Evolutionary conservation across 2,329 filamentous ascomycete genomes (phyloP).

Genomic region (Trichoderma sp.): DNA sequence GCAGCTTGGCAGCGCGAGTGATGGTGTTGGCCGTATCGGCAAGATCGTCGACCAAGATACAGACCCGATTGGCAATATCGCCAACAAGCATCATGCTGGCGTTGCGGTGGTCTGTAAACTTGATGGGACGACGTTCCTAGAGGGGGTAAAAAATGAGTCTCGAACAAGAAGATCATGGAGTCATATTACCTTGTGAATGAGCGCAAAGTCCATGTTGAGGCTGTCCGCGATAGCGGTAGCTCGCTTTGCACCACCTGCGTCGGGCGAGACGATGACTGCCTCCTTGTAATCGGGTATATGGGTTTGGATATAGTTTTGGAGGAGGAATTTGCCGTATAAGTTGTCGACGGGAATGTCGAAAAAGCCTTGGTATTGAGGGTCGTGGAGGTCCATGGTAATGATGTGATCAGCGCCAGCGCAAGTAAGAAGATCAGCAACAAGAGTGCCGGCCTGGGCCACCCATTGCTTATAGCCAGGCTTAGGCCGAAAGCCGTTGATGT

Average conservation of each 20-base stretch:
- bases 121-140: conserved; percentile 83
- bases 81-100: conserved; percentile 95
- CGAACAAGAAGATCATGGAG: conserved; percentile 35
- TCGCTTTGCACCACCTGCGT: conserved; percentile 94
- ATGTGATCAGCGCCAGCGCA: conserved; percentile 96
- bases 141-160: conserved; percentile 41
- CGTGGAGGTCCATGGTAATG: conserved; percentile 96
- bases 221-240: conserved; percentile 93
- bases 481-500: conserved; percentile 62
- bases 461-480: conserved; percentile 97
- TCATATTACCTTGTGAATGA: conserved; percentile 82
- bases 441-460: conserved; percentile 94
- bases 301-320: conserved; percentile 70
- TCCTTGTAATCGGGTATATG: conserved; percentile 82
- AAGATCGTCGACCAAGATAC: conserved; percentile 91
- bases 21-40: conserved; percentile 97
- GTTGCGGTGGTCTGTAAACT: conserved; percentile 84
- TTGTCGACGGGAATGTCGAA: conserved; percentile 99
- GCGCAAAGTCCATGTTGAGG: conserved; percentile 89
- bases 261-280: conserved; percentile 90
- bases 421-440: conserved; percentile 90
- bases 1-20: conserved; percentile 90
- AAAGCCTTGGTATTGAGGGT: conserved; percentile 97
- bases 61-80: conserved; percentile 74
- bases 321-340: conserved; percentile 77